Percentiles rank a stretch among this genome's conserved stretches.
Conservation (phyloP, 805 yeast species). For the Sugiyamaella qingdaonensis region DNA sequence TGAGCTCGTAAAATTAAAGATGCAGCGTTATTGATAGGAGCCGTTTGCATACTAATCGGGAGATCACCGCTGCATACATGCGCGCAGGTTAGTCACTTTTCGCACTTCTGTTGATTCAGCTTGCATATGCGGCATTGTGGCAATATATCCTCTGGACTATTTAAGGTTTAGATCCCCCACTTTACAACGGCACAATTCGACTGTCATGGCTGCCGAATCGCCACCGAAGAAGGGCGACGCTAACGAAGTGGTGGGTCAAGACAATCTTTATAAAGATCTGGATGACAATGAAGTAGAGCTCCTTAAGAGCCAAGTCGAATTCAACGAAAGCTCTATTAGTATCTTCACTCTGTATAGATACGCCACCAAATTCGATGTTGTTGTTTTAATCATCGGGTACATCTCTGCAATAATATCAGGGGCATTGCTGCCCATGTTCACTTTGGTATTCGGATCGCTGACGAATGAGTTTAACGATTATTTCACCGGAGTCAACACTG, state of each 20-base stretch:
- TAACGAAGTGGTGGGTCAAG: conserved; percentile 8
- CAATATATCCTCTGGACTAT: no score
- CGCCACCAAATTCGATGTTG: conserved; percentile 31
- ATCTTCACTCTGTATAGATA: conserved; percentile 33
- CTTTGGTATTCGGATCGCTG: conserved; percentile 38
- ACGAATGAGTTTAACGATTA: conserved; percentile 36
- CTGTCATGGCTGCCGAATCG: no score
- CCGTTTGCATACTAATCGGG: no score
- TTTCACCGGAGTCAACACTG: conserved; percentile 23
- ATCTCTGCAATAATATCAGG: conserved; percentile 36
- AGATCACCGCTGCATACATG: no score
- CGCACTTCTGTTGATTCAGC: no score
- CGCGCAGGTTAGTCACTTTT: no score
- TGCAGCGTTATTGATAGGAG: no score
- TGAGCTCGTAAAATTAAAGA: no score
- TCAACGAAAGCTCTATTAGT: conserved; percentile 20
- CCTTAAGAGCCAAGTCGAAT: conserved; percentile 32
- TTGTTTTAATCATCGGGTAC: conserved; percentile 31
- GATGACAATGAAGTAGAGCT: conserved; percentile 31
- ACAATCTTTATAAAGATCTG: conserved; percentile 28
- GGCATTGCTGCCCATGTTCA: conserved; percentile 39
- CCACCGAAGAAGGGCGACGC: no score
- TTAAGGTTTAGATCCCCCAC: no score
- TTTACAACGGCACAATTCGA: no score
- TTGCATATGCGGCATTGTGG: no score